A percentile compares a stretch with the other conserved stretches of the same genome.
Conservation (phyloP, 345 rosid species). For the Populus ilicifolia region DNA sequence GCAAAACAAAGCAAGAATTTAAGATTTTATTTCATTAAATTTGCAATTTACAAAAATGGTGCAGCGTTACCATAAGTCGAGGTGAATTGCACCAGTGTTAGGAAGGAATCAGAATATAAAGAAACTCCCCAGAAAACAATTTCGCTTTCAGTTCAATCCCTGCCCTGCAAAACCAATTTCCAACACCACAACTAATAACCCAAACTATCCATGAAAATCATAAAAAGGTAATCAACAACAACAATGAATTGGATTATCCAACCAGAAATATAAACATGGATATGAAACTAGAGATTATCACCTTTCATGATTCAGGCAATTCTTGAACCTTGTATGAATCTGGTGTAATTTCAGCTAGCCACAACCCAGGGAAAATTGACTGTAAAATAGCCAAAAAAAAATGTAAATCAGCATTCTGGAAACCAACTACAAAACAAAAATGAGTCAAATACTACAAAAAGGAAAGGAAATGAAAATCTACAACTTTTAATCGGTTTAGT, state of each 20-base stretch:
- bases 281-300: slow-evolving; percentile 11
- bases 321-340: slow-evolving; percentile 28
- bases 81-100: slow-evolving; percentile 12
- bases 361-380: slow-evolving; percentile 26
- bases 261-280: not conserved
- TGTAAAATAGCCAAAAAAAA: not conserved
- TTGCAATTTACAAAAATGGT: slow-evolving; percentile 22
- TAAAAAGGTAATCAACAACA: not conserved
- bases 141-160: slow-evolving; percentile 2
- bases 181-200: not conserved
- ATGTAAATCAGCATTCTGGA: not conserved
- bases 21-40: slow-evolving; percentile 14
- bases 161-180: slow-evolving; percentile 18
- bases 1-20: slow-evolving; percentile 2
- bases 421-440: not conserved
- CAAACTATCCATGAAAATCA: not conserved
- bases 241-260: not conserved
- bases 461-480: not conserved
- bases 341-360: slow-evolving; percentile 25
- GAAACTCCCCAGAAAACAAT: not conserved
- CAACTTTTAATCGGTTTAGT: not conserved
- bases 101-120: slow-evolving; percentile 16
- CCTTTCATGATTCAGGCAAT: slow-evolving; percentile 28
- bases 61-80: slow-evolving; percentile 18
- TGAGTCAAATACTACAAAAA: not conserved